A percentile compares a stretch with the other conserved stretches of the same genome.
These are phyloP conservation scores for Irpex sp. DNA, from an alignment of 1,284 basidiomycete genomes.

Conservation along the genomic window DNA sequence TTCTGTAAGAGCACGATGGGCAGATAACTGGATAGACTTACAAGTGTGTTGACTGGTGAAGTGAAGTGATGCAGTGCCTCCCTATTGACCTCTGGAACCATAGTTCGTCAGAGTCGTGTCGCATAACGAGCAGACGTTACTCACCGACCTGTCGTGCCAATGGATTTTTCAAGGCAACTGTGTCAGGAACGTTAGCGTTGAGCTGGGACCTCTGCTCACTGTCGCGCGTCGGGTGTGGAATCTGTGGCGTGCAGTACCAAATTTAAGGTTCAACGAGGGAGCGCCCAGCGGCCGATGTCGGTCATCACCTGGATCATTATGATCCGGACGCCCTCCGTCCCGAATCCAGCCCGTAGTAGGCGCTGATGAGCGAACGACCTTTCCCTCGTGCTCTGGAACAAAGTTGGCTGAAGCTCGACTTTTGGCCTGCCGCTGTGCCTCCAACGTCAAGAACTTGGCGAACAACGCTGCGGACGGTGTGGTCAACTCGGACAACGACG, in stretches of 20 bases:
- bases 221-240: neutral
- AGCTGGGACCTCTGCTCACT: neutral
- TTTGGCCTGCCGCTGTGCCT: neutral
- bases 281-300: neutral
- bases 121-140: neutral
- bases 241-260: conserved; percentile 25
- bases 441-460: neutral
- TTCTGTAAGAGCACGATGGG: neutral
- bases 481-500: neutral
- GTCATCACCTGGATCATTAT: conserved; percentile 5
- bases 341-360: neutral
- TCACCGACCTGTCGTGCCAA: conserved; percentile 56
- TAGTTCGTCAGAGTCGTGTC: conserved; percentile 4
- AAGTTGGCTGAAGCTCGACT: neutral
- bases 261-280: conserved; percentile 18
- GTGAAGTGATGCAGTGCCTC: conserved; percentile 52
- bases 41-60: conserved; percentile 14
- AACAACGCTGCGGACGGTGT: neutral
- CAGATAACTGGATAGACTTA: conserved; percentile 11
- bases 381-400: neutral
- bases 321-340: neutral
- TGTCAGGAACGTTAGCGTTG: conserved; percentile 11
- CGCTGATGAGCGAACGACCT: neutral
- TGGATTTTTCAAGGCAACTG: conserved; percentile 82
- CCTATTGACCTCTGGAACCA: conserved; percentile 72